A percentile compares a stretch with the other conserved stretches of the same genome.
These are phyloP conservation scores for Kwoniella dendrophila DNA, from an alignment of 768 basidiomycete genomes.

Conservation along the genomic window DNA sequence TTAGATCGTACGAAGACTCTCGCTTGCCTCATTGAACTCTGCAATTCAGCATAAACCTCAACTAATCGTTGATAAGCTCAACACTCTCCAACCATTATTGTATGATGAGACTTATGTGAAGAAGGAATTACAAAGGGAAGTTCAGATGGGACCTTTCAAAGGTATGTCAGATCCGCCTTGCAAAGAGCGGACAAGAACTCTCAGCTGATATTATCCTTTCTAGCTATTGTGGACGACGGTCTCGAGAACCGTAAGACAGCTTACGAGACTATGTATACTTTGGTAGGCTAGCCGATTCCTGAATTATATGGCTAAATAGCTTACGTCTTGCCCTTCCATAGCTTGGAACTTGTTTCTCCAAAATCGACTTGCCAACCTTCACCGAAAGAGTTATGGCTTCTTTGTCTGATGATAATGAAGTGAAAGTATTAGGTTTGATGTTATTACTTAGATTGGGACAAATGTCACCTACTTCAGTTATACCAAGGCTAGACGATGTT, in stretches of 20 bases:
- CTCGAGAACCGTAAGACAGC: conserved; percentile 95
- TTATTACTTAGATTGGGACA: conserved; percentile 88
- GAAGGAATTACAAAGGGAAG: conserved; percentile 56
- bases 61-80: conserved; percentile 81
- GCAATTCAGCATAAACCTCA: conserved; percentile 93
- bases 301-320: neutral
- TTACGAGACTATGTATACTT: conserved; percentile 80
- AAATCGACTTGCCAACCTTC: conserved; percentile 85
- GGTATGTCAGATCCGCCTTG: conserved; percentile 32
- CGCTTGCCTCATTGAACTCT: conserved; percentile 87
- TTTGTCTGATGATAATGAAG: conserved; percentile 88
- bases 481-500: conserved; percentile 52
- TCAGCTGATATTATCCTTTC: neutral
- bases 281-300: conserved; percentile 8
- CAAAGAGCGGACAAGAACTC: neutral
- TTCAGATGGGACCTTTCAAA: conserved; percentile 53
- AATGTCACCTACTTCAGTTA: conserved; percentile 77
- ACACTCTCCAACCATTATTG: conserved; percentile 72
- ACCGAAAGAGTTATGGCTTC: conserved; percentile 77
- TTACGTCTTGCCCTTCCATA: conserved; percentile 10
- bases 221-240: conserved; percentile 86
- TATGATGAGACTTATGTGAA: conserved; percentile 85
- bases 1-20: conserved; percentile 85
- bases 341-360: conserved; percentile 72
- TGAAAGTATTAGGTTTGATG: conserved; percentile 95